A percentile compares a stretch with the other conserved stretches of the same genome.
These are phyloP conservation scores for Vitis cinerea DNA, from an alignment of 164 flowering plant species.

Conservation along the genomic window DNA sequence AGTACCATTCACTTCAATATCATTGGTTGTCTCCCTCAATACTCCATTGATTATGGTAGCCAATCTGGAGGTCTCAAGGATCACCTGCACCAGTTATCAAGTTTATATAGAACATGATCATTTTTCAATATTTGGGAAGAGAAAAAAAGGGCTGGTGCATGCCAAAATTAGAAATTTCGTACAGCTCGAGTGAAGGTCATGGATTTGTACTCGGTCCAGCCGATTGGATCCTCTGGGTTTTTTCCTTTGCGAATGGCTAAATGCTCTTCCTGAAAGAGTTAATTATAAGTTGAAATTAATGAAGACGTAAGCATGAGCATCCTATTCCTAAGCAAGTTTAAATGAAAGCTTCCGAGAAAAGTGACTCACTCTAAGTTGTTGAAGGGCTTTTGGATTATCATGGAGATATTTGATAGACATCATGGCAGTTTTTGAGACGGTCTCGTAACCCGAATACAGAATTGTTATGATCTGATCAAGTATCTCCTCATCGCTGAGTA, in stretches of 20 bases:
- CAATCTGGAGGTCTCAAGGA: conserved; percentile 46
- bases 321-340: too few relatives aligned
- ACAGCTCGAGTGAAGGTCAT: conserved; percentile 59
- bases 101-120: background rate
- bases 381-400: conserved; percentile 68
- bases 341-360: too few relatives aligned
- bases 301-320: too few relatives aligned
- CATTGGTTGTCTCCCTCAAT: conserved; percentile 42
- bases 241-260: conserved; percentile 38
- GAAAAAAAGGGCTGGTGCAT: background rate
- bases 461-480: conserved; percentile 63
- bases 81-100: conserved; percentile 31
- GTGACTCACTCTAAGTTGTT: conserved; percentile 55
- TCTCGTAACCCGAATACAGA: conserved; percentile 71
- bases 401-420: conserved; percentile 73
- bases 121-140: background rate
- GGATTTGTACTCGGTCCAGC: conserved; percentile 48
- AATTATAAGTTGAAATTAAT: too few relatives aligned
- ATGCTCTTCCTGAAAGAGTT: conserved; percentile 39
- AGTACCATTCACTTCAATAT: conserved; percentile 50
- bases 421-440: conserved; percentile 74
- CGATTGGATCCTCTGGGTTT: conserved; percentile 34
- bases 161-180: conserved; percentile 8
- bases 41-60: conserved; percentile 56
- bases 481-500: conserved; percentile 54